Base-by-base conservation (phyloP, 2,329 filamentous ascomycete species). In the Botrytis squamosa region DNA sequence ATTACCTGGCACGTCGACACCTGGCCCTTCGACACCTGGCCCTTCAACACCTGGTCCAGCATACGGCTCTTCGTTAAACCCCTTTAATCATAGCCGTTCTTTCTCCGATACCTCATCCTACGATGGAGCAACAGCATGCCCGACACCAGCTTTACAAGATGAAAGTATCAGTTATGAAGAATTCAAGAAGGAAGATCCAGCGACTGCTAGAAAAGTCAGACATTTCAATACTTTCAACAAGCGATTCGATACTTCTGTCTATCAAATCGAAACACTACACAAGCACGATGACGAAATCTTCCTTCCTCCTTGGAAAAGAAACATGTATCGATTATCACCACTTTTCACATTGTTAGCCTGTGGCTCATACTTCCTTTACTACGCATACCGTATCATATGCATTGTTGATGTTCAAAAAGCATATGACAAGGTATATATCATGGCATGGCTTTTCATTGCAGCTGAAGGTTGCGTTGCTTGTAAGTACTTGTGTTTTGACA, bases 391-490 rank as follows among this genome's bases (percentile, higher is more conserved):
- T 55, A 84, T 89, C 44, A 81, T 82, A 69, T 89, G 87, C 77
- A 85, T 88, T 71, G 79, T 87, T n/a, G 80, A 81, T 63, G 87
- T 88, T 0, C 87, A 89, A 76, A 81, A 83, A 1, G 80, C 80
- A 1, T 80, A 81, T 6, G 67, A 79, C 5, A 78, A 81, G 36
- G 82, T 81, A 3, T 89, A 85, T 75, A 82, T 83, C 7, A 84
- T 85, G 63, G 88, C 88, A 3, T 89, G 88, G 88, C 78, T 88
- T 10, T 89, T 89, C 76, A 86, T 89, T 71, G 85, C 82, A 38
- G 84, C 89, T 73, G 88, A 89, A 77, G 79, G 88, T 57, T 81
- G 83, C n/a, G 84, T 86, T 12, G 85, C 86, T 8, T 78, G 76
- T 78, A 73, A 64, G 76, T 78, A 40, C 42, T 52, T 29, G 3